These are phyloP conservation scores for Coemansia sp. DNA, from an alignment of 192 early-diverging fungal species.

Conservation along the genomic window DNA sequence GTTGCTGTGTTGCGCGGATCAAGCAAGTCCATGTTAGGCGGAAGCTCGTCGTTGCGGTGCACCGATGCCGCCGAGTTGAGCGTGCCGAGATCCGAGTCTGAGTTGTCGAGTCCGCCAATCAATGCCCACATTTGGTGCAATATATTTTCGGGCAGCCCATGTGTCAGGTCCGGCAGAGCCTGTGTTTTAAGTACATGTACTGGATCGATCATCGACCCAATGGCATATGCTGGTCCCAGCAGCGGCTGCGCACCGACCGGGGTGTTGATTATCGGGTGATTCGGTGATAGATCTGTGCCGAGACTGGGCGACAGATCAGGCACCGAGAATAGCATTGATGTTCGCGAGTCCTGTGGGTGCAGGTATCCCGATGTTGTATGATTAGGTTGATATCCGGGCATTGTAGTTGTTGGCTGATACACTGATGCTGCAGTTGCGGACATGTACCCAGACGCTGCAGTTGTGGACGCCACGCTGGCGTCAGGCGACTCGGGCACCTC, in stretches of 20 bases:
- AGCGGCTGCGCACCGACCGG: conserved; percentile 2
- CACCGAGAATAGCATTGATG: conserved; percentile 18
- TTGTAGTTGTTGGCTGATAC: neutral
- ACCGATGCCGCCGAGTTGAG: neutral
- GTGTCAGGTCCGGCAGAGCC: conserved; percentile 27
- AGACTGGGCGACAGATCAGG: conserved; percentile 15
- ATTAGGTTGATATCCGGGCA: neutral
- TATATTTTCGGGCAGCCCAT: conserved; percentile 27
- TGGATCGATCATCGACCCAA: conserved; percentile 18
- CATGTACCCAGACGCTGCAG: neutral
- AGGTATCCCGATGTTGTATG: neutral
- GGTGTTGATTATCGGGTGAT: conserved; percentile 13
- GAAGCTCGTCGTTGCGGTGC: conserved; percentile 11
- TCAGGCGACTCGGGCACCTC: conserved; percentile 1
- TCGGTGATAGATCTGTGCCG: conserved; percentile 17
- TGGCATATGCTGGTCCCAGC: neutral
- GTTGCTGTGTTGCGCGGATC: conserved; percentile 22
- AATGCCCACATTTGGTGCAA: conserved; percentile 33
- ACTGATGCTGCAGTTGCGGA: neutral
- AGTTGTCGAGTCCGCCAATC: conserved; percentile 8
- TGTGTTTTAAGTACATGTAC: conserved; percentile 27
- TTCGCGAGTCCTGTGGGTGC: neutral
- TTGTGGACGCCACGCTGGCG: neutral
- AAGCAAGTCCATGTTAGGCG: conserved; percentile 25
- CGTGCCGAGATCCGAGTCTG: neutral